A percentile compares a stretch with the other conserved stretches of the same genome.
Evolutionary conservation across 2,329 filamentous ascomycete genomes (phyloP).

Genomic region (Diaporthe citri): DNA sequence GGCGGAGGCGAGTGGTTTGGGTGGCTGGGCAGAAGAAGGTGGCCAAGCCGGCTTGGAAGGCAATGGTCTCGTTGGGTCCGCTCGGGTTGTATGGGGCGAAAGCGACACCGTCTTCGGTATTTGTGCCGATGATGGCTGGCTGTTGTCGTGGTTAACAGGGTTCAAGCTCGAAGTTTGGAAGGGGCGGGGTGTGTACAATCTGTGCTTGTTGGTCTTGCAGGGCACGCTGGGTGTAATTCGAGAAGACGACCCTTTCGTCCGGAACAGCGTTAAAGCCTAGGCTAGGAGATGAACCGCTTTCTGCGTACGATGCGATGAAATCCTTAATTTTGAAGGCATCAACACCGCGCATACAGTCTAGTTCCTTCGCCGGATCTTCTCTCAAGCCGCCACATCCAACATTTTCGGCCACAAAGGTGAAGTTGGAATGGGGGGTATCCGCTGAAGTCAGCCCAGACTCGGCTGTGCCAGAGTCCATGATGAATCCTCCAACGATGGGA

Average conservation of each 20-base stretch:
- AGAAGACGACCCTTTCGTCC: constrained; percentile 48
- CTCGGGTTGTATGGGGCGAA: constrained; percentile 24
- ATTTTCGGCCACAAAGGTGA: constrained; percentile 47
- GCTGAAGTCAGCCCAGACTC: constrained; percentile 1
- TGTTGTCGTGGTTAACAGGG: constrained; percentile 36
- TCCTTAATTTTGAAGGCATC: constrained; percentile 46
- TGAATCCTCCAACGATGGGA: constrained; percentile 41
- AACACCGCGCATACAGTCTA: constrained; percentile 48
- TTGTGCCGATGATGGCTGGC: constrained; percentile 32
- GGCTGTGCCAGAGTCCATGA: constrained; percentile 41
- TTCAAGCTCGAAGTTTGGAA: not conserved
- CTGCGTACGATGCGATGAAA: constrained; percentile 45
- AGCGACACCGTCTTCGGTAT: constrained; percentile 27
- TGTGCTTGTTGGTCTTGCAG: not conserved
- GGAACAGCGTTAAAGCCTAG: not conserved
- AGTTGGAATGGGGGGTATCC: constrained; percentile 43
- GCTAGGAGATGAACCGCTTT: constrained; percentile 34
- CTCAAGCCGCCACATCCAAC: constrained; percentile 45
- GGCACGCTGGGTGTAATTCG: constrained; percentile 43
- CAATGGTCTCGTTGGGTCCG: constrained; percentile 27
- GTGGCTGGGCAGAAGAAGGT: constrained; percentile 17
- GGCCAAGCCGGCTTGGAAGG: constrained; percentile 26
- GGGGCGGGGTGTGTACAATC: not conserved
- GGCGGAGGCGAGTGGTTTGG: constrained; percentile 34
- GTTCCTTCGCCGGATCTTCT: constrained; percentile 42